Evolutionary conservation across 1,139 yeast species (phyloP).

Genomic region (Barnettozyma hawaiiensis): DNA sequence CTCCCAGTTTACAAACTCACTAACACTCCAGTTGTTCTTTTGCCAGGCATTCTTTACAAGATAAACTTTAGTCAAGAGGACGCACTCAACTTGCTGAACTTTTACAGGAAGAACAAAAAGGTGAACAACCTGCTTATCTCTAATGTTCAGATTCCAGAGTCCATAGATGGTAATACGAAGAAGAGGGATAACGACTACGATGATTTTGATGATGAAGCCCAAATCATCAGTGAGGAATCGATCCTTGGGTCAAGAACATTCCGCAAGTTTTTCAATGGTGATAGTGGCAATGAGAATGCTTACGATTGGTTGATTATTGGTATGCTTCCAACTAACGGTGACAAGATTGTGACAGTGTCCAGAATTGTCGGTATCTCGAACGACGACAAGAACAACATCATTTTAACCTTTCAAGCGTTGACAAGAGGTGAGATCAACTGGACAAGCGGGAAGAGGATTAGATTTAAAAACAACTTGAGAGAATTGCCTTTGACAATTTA

Average conservation of each 20-base stretch:
- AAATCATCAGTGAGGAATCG: slow-evolving; percentile 23
- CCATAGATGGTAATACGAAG: slow-evolving; percentile 19
- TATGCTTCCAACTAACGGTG: slow-evolving; percentile 23
- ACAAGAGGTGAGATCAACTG: slow-evolving; percentile 36
- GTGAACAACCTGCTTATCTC: slow-evolving; percentile 25
- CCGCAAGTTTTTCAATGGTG: slow-evolving; percentile 25
- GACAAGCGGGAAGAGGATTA: slow-evolving; percentile 10
- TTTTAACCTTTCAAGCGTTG: slow-evolving; percentile 50
- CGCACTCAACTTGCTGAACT: slow-evolving; percentile 41
- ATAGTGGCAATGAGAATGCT: slow-evolving; percentile 19
- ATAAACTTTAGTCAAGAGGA: slow-evolving; percentile 45
- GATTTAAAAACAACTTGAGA: slow-evolving; percentile 29
- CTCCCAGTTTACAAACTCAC: slow-evolving; percentile 21
- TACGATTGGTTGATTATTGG: slow-evolving; percentile 36
- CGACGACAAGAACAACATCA: slow-evolving; percentile 40
- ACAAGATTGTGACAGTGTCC: slow-evolving; percentile 40
- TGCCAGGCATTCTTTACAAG: slow-evolving; percentile 59
- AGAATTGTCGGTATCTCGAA: slow-evolving; percentile 45
- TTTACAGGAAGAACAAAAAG: slow-evolving; percentile 23
- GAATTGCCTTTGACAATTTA: slow-evolving; percentile 31
- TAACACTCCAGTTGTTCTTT: slow-evolving; percentile 35
- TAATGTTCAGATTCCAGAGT: slow-evolving; percentile 28
- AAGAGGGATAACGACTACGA: slow-evolving; percentile 36
- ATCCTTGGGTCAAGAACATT: slow-evolving; percentile 21
- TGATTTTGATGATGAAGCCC: slow-evolving; percentile 20